phyloP scores from a whole-genome alignment of 768 basidiomycete genomes.

The Lentinula detonsa region DNA sequence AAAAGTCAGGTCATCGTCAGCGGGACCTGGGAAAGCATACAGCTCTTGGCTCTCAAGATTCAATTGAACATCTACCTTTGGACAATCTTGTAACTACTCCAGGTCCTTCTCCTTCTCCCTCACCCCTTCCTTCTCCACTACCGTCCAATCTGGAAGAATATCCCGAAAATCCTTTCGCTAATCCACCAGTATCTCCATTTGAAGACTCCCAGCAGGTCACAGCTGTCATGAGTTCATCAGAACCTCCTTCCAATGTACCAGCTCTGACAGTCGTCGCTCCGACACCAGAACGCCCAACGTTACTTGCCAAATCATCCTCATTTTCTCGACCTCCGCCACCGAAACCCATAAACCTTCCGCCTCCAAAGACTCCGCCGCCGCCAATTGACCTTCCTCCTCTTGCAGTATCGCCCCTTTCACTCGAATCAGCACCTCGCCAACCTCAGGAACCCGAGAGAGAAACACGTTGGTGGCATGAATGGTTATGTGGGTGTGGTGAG shows the following conservation, averaged over 20 bases:
- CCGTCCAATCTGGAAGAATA: constrained; percentile 22
- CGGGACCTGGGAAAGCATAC: constrained; percentile 33
- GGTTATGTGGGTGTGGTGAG: constrained; percentile 77
- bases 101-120: constrained; percentile 13
- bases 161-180: constrained; percentile 40
- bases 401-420: constrained; percentile 24
- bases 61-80: constrained; percentile 49
- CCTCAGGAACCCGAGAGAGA: constrained; percentile 28
- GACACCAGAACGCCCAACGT: constrained; percentile 18
- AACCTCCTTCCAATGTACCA: constrained; percentile 5
- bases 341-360: constrained; percentile 55
- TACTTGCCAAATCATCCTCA: constrained; percentile 17
- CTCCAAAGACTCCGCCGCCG: constrained; percentile 52
- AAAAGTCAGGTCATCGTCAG: constrained; percentile 25
- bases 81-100: constrained; percentile 38
- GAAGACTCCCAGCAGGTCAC: constrained; percentile 26
- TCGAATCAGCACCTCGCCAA: constrained; percentile 12
- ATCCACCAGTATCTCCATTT: constrained; percentile 44
- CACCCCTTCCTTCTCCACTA: constrained; percentile 28
- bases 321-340: constrained; percentile 36
- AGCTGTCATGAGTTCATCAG: constrained; percentile 18
- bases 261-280: constrained; percentile 1
- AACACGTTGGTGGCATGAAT: constrained; percentile 79
- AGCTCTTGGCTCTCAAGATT: constrained; percentile 44
- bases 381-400: constrained; percentile 31